A percentile compares a stretch with the other conserved stretches of the same genome.
Evolutionary conservation across 1,139 yeast genomes (phyloP).

Genomic region (Candida sojae): DNA sequence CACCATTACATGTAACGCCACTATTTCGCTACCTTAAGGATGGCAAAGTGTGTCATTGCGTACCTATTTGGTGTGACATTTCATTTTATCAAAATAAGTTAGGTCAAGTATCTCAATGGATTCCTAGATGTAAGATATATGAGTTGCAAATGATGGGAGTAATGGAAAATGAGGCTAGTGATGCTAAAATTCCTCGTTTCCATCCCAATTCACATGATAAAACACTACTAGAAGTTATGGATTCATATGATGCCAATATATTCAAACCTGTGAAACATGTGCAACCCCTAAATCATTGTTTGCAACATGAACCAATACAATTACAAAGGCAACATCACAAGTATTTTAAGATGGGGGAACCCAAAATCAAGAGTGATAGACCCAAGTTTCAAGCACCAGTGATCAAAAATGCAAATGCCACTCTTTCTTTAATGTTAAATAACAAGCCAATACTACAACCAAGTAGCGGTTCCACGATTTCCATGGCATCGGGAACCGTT

Average conservation of each 20-base stretch:
- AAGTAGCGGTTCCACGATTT: slow-evolving; percentile 30
- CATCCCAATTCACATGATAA: slow-evolving; percentile 23
- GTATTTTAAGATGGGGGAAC: slow-evolving; percentile 76
- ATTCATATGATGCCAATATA: slow-evolving; percentile 56
- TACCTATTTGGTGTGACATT: slow-evolving; percentile 94
- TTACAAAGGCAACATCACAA: slow-evolving; percentile 17
- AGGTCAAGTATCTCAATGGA: slow-evolving; percentile 65
- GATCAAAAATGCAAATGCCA: slow-evolving; percentile 22
- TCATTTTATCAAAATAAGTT: slow-evolving; percentile 73
- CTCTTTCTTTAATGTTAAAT: slow-evolving; percentile 29
- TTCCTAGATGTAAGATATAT: slow-evolving; percentile 89
- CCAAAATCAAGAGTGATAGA: slow-evolving; percentile 30
- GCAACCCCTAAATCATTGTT: not conserved
- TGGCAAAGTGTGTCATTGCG: slow-evolving; percentile 67
- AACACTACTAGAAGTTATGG: slow-evolving; percentile 54
- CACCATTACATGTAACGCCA: slow-evolving; percentile 92
- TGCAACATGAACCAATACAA: not conserved
- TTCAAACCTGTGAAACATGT: slow-evolving; percentile 34
- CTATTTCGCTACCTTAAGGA: slow-evolving; percentile 65
- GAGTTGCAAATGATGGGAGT: slow-evolving; percentile 98
- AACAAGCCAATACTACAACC: slow-evolving; percentile 19
- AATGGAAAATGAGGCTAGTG: slow-evolving; percentile 83
- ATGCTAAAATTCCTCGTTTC: slow-evolving; percentile 61
- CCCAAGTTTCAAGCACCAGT: slow-evolving; percentile 18
- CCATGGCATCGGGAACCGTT: slow-evolving; percentile 43